These are phyloP conservation scores for Saccharata proteae DNA, from an alignment of 2,329 filamentous ascomycete genomes.

Conservation along the genomic window DNA sequence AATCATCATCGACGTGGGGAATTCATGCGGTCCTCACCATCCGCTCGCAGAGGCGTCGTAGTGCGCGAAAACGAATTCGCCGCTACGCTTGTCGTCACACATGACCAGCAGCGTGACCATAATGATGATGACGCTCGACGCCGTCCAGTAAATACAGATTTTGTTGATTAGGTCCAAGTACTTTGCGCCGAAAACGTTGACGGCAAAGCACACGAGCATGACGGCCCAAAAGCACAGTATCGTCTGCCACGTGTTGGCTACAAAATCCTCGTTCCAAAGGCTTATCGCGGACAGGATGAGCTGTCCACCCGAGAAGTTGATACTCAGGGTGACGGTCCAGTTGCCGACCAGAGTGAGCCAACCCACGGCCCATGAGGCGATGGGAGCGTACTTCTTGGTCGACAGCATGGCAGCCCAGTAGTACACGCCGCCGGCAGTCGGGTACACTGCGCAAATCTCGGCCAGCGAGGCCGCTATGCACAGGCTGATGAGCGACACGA, in stretches of 20 bases:
- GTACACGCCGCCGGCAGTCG: slow-evolving; percentile 57
- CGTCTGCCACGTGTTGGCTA: slow-evolving; percentile 56
- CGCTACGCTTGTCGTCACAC: slow-evolving; percentile 45
- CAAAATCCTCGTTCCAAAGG: slow-evolving; percentile 59
- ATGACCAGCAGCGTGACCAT: slow-evolving; percentile 51
- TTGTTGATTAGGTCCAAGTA: slow-evolving; percentile 60
- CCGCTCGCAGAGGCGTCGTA: slow-evolving; percentile 55
- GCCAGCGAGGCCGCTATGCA: slow-evolving; percentile 54
- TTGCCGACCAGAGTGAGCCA: slow-evolving; percentile 64
- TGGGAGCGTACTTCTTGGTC: slow-evolving; percentile 51
- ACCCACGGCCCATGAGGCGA: slow-evolving; percentile 57
- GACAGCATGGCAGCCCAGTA: slow-evolving; percentile 58
- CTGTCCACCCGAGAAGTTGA: slow-evolving; percentile 63
- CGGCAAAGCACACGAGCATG: slow-evolving; percentile 49
- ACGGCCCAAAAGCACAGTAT: slow-evolving; percentile 62
- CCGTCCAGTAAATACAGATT: slow-evolving; percentile 62
- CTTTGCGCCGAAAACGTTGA: slow-evolving; percentile 53
- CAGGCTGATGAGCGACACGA: slow-evolving; percentile 51
- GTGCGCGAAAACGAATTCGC: slow-evolving; percentile 54
- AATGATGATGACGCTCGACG: slow-evolving; percentile 54
- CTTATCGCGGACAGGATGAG: slow-evolving; percentile 55
- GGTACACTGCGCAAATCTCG: slow-evolving; percentile 58
- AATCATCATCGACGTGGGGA: slow-evolving; percentile 1
- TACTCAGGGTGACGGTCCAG: slow-evolving; percentile 52
- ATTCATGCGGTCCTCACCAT: slow-evolving; percentile 33